These are phyloP conservation scores for Canna indica DNA, from an alignment of 176 grass and related monocot genomes.

Conservation along the genomic window DNA sequence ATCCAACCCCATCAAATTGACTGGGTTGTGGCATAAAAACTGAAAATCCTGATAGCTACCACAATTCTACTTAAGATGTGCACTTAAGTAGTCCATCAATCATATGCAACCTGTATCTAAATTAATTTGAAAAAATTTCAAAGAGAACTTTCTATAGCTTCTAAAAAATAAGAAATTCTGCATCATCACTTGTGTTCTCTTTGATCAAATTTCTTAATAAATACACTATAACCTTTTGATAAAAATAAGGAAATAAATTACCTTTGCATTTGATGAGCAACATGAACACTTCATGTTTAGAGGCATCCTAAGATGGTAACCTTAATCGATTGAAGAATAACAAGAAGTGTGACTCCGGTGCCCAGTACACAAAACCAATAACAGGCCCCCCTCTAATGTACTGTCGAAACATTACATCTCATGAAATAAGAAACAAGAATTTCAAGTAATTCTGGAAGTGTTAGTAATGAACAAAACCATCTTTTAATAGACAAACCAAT, in stretches of 20 bases:
- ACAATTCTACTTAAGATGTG: not conserved
- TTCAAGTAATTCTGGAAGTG: not conserved
- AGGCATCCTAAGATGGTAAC: conserved; percentile 47
- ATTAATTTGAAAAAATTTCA: not conserved
- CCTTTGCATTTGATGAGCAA: not conserved
- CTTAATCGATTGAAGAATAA: conserved; percentile 79
- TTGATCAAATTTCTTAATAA: not conserved
- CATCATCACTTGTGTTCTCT: not conserved
- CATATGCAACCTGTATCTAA: not conserved
- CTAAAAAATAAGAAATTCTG: not conserved
- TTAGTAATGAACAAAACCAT: conserved; percentile 15
- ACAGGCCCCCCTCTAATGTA: conserved; percentile 82
- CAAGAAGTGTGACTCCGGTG: conserved; percentile 63
- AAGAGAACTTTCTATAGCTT: not conserved
- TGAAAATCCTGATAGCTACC: not conserved
- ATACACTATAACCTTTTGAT: not conserved
- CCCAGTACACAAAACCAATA: conserved; percentile 90
- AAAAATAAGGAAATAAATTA: not conserved
- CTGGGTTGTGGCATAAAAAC: not conserved
- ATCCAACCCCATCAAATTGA: too few relatives aligned
- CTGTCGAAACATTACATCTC: conserved; percentile 39
- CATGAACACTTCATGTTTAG: not conserved
- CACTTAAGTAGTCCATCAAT: not conserved
- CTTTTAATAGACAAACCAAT: conserved; percentile 17
- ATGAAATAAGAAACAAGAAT: conserved; percentile 17